Evolutionary conservation across 805 yeast genomes (phyloP).

Genomic region (Pichia paraexigua): DNA sequence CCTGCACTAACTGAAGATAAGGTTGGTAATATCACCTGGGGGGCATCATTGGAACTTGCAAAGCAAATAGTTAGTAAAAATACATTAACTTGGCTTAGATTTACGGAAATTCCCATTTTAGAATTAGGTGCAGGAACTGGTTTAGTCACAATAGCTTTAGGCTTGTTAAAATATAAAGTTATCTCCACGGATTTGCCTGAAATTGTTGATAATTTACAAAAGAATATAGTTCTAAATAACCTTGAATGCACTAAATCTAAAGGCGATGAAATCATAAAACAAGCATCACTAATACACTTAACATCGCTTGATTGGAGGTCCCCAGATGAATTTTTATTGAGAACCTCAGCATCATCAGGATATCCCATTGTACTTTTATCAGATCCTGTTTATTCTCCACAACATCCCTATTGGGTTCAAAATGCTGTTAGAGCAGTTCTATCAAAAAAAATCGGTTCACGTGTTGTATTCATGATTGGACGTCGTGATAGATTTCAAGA

Average conservation of each 20-base stretch:
- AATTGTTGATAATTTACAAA: conserved; percentile 58
- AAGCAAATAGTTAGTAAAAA: conserved; percentile 35
- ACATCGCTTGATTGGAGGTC: conserved; percentile 65
- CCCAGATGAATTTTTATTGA: conserved; percentile 32
- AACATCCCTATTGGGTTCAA: conserved; percentile 71
- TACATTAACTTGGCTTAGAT: conserved; percentile 3
- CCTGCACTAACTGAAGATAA: conserved; percentile 85
- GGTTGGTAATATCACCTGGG: conserved; percentile 94
- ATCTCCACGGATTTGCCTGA: conserved; percentile 72
- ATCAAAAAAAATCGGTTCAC: conserved; percentile 25
- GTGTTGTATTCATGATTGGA: conserved; percentile 70
- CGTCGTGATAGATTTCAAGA: conserved; percentile 55
- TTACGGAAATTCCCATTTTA: conserved; percentile 30
- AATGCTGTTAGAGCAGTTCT: conserved; percentile 48
- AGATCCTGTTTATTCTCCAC: conserved; percentile 81
- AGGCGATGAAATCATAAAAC: conserved; percentile 25
- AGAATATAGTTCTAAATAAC: conserved; percentile 51
- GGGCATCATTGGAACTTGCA: conserved; percentile 71
- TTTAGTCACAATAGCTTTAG: conserved; percentile 68
- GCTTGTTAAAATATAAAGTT: conserved; percentile 40
- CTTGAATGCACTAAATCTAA: conserved; percentile 13
- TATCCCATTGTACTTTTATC: conserved; percentile 64
- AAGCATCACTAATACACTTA: not conserved
- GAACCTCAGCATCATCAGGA: conserved; percentile 10
- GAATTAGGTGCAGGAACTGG: conserved; percentile 98